Evolutionary conservation across 257 asterid species (phyloP), one percentile per base, ranked within the genome.

Genomic region (Perilla frutescens): DNA sequence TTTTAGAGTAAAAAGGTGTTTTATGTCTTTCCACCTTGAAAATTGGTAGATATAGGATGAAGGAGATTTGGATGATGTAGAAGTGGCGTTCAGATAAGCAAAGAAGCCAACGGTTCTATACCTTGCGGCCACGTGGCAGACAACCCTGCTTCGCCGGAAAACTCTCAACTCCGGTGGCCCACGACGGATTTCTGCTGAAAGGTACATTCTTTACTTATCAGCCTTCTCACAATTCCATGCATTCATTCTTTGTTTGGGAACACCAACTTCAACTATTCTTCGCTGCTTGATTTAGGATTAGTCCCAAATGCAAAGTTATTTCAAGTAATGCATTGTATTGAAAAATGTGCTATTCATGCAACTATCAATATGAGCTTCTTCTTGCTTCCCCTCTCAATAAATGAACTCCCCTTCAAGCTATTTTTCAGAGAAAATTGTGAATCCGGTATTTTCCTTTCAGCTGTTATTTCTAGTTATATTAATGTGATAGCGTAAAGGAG

Each of bases 31-130:
- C 10, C 47, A 20, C 65, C 4, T 13, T 6, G 4, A 58, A 70
- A 63, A 51, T 32, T 59, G 69, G 78, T 59, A 80, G 80, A 40
- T 60, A 59, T 32, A 2, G 37, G 12, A 60, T 45, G 65, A 8
- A 1, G 74, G 80, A 65, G 72, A 71, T 67, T 40, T 68, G 82
- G 83, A 64, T 81, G 84, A 72, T 77, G 82, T 72, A 64, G 83
- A 73, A 70, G 53, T 40, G 72, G 74, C 66, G 50, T 34, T 65
- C 68, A 77, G 83, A 80, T 62, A 76, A 64, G 77, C 75, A 14
- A 45, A 77, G 78, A 68, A 71, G 73, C 66, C 75, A 64, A 34
- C 78, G 74, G 55, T 29, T 60, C 26, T 53, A 10, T 60, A 60
- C 41, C n/a, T 29, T 7, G 51, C 40, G 64, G 78, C 59, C 78